A percentile compares a stretch with the other conserved stretches of the same genome.
These are phyloP conservation scores for Mucor racemosus DNA, from an alignment of 371 early-diverging fungal species.

Conservation along the genomic window DNA sequence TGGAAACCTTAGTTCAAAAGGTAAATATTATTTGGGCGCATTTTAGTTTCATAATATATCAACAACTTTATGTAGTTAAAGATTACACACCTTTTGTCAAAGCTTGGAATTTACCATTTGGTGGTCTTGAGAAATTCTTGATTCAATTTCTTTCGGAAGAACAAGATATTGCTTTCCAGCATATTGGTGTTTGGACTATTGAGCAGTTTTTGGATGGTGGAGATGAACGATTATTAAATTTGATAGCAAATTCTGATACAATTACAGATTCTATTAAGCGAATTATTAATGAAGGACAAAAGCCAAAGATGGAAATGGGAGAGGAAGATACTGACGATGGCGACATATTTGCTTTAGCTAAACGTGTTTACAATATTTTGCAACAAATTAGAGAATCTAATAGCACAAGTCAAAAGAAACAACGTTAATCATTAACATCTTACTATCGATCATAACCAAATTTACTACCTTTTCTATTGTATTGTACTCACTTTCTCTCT, in stretches of 20 bases:
- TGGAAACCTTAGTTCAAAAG: constrained; percentile 79
- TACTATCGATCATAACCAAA: neutral
- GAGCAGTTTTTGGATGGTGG: constrained; percentile 80
- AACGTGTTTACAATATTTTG: constrained; percentile 38
- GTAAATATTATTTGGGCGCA: constrained; percentile 29
- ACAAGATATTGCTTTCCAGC: constrained; percentile 77
- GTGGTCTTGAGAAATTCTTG: constrained; percentile 77
- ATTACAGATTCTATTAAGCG: constrained; percentile 41
- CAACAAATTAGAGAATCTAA: constrained; percentile 19
- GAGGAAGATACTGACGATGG: constrained; percentile 46
- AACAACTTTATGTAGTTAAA: constrained; percentile 32
- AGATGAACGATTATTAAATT: constrained; percentile 38
- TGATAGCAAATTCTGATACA: constrained; percentile 37
- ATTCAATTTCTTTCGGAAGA: constrained; percentile 70
- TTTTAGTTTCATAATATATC: neutral
- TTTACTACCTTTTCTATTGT: too few species aligned
- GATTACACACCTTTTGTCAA: constrained; percentile 72
- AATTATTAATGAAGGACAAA: constrained; percentile 36
- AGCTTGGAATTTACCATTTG: constrained; percentile 71
- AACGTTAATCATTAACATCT: constrained; percentile 5
- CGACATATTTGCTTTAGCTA: constrained; percentile 49
- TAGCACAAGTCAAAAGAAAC: constrained; percentile 10
- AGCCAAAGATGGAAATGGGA: constrained; percentile 16
- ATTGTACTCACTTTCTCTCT: too few species aligned
- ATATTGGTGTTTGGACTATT: constrained; percentile 91